Percentiles rank a stretch among this genome's conserved stretches.
These are phyloP conservation scores for Aspergillus steynii DNA, from an alignment of 495 filamentous ascomycete species.

Conservation along the genomic window DNA sequence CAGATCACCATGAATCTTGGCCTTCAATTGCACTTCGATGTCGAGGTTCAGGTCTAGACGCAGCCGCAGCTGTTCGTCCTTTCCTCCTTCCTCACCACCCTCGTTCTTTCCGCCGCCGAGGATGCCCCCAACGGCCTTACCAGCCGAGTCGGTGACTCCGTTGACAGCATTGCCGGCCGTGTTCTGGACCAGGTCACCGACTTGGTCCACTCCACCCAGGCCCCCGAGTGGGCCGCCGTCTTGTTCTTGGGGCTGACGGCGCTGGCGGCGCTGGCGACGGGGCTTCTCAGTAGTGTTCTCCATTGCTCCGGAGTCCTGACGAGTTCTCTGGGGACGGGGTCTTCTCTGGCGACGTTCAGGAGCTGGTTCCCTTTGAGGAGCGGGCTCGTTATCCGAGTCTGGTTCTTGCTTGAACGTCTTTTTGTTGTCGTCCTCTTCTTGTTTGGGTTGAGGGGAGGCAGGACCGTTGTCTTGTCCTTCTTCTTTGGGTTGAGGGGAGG, in stretches of 20 bases:
- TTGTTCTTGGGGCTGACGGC: conserved; percentile 41
- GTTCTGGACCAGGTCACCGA: conserved; percentile 58
- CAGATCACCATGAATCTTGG: conserved; percentile 88
- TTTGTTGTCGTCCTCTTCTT: conserved; percentile 14
- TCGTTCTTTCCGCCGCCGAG: conserved; percentile 39
- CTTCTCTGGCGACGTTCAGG: conserved; percentile 25
- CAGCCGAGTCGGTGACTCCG: conserved; percentile 55
- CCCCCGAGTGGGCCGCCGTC: conserved; percentile 49
- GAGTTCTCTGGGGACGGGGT: conserved; percentile 25
- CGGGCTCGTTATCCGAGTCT: conserved; percentile 18
- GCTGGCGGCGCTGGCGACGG: conserved; percentile 33
- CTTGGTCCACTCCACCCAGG: conserved; percentile 59
- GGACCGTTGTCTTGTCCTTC: background rate
- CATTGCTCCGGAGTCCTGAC: conserved; percentile 42
- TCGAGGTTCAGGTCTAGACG: conserved; percentile 85
- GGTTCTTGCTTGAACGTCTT: conserved; percentile 23
- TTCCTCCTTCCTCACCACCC: conserved; percentile 45
- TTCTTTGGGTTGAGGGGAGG: conserved; percentile 11
- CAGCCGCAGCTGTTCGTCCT: conserved; percentile 73
- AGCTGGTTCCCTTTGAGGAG: conserved; percentile 27
- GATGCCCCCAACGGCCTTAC: conserved; percentile 57
- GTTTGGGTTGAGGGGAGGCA: conserved; percentile 13
- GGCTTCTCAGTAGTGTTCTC: conserved; percentile 28
- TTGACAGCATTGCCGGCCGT: conserved; percentile 63
- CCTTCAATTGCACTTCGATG: conserved; percentile 86